Conservation (phyloP, 441 rosid genomes). For the Populus trichocarpa region DNA sequence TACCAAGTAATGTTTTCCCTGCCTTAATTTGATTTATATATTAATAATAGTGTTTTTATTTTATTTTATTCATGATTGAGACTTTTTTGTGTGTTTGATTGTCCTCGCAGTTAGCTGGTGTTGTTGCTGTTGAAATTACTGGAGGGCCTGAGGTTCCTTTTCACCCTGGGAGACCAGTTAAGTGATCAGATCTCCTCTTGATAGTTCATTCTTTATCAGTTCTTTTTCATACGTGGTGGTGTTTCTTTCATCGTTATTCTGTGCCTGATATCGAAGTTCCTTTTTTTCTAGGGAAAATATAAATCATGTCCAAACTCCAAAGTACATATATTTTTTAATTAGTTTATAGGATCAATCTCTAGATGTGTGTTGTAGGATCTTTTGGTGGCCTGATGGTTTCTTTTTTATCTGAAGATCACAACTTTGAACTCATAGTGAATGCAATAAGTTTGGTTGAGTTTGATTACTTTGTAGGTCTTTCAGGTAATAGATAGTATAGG, state of each 20-base stretch:
- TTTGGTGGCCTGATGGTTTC: background rate
- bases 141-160: slow-evolving; percentile 84
- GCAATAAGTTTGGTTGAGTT: background rate
- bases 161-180: slow-evolving; percentile 63
- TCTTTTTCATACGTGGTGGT: background rate
- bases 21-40: background rate
- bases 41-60: background rate
- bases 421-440: background rate
- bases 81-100: no score
- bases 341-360: background rate
- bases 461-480: background rate
- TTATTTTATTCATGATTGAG: background rate
- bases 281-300: background rate
- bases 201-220: background rate
- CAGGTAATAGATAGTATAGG: background rate
- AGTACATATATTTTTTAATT: no score
- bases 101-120: slow-evolving; percentile 59
- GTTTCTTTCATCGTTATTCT: background rate
- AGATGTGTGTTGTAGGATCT: background rate
- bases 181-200: slow-evolving; percentile 21
- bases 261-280: background rate
- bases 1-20: slow-evolving; percentile 45
- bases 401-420: background rate
- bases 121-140: slow-evolving; percentile 69
- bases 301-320: background rate